phyloP scores from a whole-genome alignment of 2,329 filamentous ascomycete species.

The Zasmidium cellare region DNA sequence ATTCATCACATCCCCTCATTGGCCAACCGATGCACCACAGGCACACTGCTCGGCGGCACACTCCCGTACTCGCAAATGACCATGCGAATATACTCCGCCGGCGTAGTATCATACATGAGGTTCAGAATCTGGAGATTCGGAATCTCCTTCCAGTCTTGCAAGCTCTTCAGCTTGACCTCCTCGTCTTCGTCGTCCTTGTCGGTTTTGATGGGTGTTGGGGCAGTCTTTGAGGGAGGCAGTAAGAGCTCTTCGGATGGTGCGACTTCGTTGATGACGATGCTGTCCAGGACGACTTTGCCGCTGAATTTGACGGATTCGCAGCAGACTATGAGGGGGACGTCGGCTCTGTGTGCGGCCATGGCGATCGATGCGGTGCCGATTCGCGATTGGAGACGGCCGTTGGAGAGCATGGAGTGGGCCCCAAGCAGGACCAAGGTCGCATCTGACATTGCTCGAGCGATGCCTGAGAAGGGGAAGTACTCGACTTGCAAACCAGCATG shows the following conservation, averaged over 20 bases:
- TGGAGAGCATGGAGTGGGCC: slow-evolving; percentile 93
- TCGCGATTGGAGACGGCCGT: slow-evolving; percentile 84
- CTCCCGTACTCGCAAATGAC: slow-evolving; percentile 90
- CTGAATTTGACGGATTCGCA: slow-evolving; percentile 97
- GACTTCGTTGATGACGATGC: slow-evolving; percentile 91
- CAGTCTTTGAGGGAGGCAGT: slow-evolving; percentile 13
- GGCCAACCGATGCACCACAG: slow-evolving; percentile 62
- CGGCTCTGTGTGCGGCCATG: slow-evolving; percentile 73
- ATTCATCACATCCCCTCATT: slow-evolving; percentile 30
- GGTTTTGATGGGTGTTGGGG: slow-evolving; percentile 10
- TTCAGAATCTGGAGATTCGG: slow-evolving; percentile 64
- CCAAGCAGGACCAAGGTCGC: slow-evolving; percentile 78
- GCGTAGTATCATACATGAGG: slow-evolving; percentile 90
- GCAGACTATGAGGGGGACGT: slow-evolving; percentile 81
- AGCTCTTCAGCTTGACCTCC: slow-evolving; percentile 27
- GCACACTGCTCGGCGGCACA: slow-evolving; percentile 81
- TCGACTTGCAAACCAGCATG: slow-evolving; percentile 72
- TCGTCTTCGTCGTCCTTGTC: slow-evolving; percentile 29
- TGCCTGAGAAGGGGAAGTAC: slow-evolving; percentile 78
- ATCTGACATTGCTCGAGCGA: slow-evolving; percentile 71
- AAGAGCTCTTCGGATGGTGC: slow-evolving; percentile 70
- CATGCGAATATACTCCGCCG: slow-evolving; percentile 80
- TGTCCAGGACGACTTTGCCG: slow-evolving; percentile 83
- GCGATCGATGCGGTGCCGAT: slow-evolving; percentile 86
- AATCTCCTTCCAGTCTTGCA: slow-evolving; percentile 59